Evolutionary conservation across 495 filamentous ascomycete species (phyloP).

Genomic region (Polyplosphaeria fusca): DNA sequence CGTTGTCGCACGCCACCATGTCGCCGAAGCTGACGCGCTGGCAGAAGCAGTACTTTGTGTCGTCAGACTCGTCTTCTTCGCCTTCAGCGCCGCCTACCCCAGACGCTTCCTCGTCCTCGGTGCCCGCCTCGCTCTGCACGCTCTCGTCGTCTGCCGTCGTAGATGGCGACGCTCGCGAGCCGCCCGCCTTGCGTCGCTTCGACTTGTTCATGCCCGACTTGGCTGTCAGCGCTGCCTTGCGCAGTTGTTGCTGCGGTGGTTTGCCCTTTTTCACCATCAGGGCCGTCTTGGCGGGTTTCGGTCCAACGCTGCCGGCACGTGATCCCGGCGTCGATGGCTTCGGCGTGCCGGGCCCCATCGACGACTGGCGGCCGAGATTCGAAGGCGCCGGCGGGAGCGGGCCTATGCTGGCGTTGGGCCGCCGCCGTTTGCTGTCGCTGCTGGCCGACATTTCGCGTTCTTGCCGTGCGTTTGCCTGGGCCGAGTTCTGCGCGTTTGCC

Average conservation of each 20-base stretch:
- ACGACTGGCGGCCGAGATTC: conserved; percentile 72
- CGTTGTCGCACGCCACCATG: conserved; percentile 98
- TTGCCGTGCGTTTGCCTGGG: conserved; percentile 24
- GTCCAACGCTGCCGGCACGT: conserved; percentile 41
- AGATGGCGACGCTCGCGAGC: conserved; percentile 32
- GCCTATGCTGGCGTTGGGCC: conserved; percentile 62
- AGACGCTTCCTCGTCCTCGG: conserved; percentile 34
- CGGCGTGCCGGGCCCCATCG: conserved; percentile 81
- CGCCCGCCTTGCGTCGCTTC: conserved; percentile 16
- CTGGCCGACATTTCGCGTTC: conserved; percentile 75
- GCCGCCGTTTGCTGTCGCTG: conserved; percentile 68
- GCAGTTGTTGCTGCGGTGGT: conserved; percentile 48
- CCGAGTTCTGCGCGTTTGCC: conserved; percentile 23
- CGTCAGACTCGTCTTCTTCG: conserved; percentile 83
- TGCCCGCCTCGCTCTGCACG: conserved; percentile 28
- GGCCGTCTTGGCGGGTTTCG: conserved; percentile 55
- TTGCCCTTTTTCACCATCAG: conserved; percentile 58
- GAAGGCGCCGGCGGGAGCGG: conserved; percentile 67
- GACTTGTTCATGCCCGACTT: conserved; percentile 35
- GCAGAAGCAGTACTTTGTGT: conserved; percentile 87
- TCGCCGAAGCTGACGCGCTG: conserved; percentile 90
- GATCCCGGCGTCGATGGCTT: conserved; percentile 72
- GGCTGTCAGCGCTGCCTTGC: conserved; percentile 46
- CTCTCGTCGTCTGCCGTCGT: conserved; percentile 39
- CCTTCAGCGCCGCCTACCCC: conserved; percentile 49